Base-by-base conservation (phyloP, 1,284 basidiomycete genomes). In the Ustilago vetiveriae region DNA sequence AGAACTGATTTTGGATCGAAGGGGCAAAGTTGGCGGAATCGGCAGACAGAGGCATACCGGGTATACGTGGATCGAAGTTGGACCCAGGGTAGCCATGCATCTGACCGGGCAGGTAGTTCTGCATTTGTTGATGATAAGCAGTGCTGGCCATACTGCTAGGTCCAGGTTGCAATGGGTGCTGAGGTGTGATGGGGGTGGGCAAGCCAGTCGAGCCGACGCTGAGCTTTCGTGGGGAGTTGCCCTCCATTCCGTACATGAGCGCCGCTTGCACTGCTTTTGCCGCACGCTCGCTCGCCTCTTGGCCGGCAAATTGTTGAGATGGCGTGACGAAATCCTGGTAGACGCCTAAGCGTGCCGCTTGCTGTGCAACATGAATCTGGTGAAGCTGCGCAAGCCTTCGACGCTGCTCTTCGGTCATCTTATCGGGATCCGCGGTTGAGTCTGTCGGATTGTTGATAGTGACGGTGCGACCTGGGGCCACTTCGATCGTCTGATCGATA, bases 241-340 rank as follows among this genome's bases (percentile, higher is more conserved):
- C 63, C 19, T 72, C 72, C 65, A 68, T 65, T 6, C 65, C 69
- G 27, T 72, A 75, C 66, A 75, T 60, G 3, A 72, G 52, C 3
- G 72, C 72, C 0, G 72, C 72, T 32, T 73, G 69, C 0, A 72
- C 72, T 0, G 72, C 62, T 36, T 68, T 65, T 36, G 69, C 72
- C 3, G 70, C 69, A 1, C 60, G 56, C 44, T 72, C 65, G 57
- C 62, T 69, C 10, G 65, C 57, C 23, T 69, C 69, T 21, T 72
- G 60, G 10, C 66, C 65, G 6, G 63, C 49, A 22, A 69, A 65
- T 43, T 75, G 72, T 47, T 69, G 65, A 7, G 52, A 54, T 2
- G 64, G 65, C 2, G 67, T 44, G n/a, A 72, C 65, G 49, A 75
- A 72, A 67, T 75, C 70, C 26, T 52, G 45, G 37, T 69, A 63